Conservation (phyloP, 495 filamentous ascomycete species). For the Penicillium lividum region DNA sequence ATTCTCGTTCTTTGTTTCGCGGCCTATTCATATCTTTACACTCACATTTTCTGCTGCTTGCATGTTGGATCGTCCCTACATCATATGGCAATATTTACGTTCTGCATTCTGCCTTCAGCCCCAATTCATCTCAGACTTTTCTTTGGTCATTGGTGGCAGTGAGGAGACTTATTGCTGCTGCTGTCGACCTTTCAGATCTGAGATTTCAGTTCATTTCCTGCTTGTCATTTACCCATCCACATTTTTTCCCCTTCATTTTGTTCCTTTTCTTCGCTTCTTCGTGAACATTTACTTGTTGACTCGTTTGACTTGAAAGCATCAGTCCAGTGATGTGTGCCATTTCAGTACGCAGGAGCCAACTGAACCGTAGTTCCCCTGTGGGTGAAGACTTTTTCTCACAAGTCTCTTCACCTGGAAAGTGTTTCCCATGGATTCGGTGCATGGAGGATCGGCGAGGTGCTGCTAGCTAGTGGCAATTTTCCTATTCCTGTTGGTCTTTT, state of each 20-base stretch:
- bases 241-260: constrained; percentile 15
- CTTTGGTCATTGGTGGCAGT: too few relatives aligned
- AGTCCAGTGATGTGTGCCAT: too few relatives aligned
- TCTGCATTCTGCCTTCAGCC: constrained; percentile 25
- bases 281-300: too few relatives aligned
- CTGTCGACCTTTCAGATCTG: neutral
- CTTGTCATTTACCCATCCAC: constrained; percentile 29
- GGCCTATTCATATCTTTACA: constrained; percentile 16
- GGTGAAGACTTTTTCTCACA: too few relatives aligned
- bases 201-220: constrained; percentile 20
- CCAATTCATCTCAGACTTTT: constrained; percentile 2
- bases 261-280: constrained; percentile 3
- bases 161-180: constrained; percentile 1
- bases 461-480: too few relatives aligned
- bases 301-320: too few relatives aligned
- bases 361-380: too few relatives aligned
- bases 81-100: constrained; percentile 17
- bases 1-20: constrained; percentile 16
- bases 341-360: too few relatives aligned
- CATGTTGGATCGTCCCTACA: constrained; percentile 23
- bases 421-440: too few relatives aligned
- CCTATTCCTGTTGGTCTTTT: too few relatives aligned
- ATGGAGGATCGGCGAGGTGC: too few relatives aligned
- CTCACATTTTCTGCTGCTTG: constrained; percentile 15
- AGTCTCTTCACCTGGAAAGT: too few relatives aligned